Percentiles rank a stretch among this genome's conserved stretches.
Conservation (phyloP, 2,329 filamentous ascomycete genomes). For the Cryoendolithus antarcticus region DNA sequence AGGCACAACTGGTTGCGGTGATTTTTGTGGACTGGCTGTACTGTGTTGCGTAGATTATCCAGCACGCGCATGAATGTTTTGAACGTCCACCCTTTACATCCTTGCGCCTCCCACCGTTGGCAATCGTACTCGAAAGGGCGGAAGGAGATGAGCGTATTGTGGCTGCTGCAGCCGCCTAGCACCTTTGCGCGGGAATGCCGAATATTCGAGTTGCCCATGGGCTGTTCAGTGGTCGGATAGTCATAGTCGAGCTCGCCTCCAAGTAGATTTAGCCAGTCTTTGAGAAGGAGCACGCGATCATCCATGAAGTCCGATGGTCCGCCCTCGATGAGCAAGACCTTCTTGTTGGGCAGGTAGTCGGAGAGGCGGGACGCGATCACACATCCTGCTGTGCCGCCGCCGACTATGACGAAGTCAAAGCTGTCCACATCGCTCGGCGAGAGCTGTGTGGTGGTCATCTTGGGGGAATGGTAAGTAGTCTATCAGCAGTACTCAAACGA, state of each 20-base stretch:
- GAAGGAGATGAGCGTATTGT: constrained; percentile 97
- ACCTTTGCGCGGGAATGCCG: constrained; percentile 87
- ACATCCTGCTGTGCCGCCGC: constrained; percentile 76
- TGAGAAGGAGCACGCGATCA: constrained; percentile 72
- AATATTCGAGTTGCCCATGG: constrained; percentile 82
- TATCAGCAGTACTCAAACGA: constrained; percentile 26
- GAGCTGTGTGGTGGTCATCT: constrained; percentile 57
- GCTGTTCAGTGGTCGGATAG: constrained; percentile 80
- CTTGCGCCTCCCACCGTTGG: constrained; percentile 69
- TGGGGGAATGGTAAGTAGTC: constrained; percentile 19
- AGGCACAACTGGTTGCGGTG: constrained; percentile 85
- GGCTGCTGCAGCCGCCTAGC: constrained; percentile 80
- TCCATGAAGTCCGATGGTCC: constrained; percentile 84
- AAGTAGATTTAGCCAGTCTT: constrained; percentile 74
- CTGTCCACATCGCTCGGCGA: constrained; percentile 50
- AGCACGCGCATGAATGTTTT: constrained; percentile 69
- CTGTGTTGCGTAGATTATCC: constrained; percentile 73
- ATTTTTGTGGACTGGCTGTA: constrained; percentile 72
- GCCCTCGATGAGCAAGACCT: constrained; percentile 72
- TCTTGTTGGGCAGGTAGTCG: constrained; percentile 72
- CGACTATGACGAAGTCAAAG: constrained; percentile 78
- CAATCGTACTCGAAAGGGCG: constrained; percentile 81
- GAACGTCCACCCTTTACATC: constrained; percentile 78
- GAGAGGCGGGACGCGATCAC: constrained; percentile 70
- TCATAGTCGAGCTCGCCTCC: constrained; percentile 86